Base-by-base conservation (phyloP, 129 eudicot species). In the Kitagawia praeruptora region DNA sequence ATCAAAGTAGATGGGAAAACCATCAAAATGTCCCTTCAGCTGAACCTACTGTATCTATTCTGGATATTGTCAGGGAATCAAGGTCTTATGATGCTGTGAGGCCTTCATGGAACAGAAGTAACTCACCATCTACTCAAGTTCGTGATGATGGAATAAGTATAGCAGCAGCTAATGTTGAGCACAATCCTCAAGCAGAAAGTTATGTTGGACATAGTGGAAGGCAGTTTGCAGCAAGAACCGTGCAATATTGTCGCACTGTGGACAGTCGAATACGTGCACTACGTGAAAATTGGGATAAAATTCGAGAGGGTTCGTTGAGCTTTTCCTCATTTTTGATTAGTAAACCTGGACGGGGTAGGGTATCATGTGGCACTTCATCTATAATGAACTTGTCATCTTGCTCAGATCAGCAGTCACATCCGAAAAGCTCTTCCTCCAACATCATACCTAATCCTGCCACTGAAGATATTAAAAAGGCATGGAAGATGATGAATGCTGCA, bases 271-370 rank as follows among this genome's bases (percentile, higher is more conserved):
- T 91, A 75, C 88, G 73, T 73, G 88, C 75, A 7, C 80, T 91
- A 47, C 98, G 98, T 85, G 90, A 88, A 75, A 89, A 91, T 77
- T 93, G 97, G 98, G 81, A 89, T 81, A 80, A 82, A 38, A 40
- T 87, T 25, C 86, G 87, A 83, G 83, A 80, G 51, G 95, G 98
- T 81, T 82, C 85, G 21, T 73, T 89, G 86, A 48, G 66, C 66
- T 91, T 93, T 70, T 54, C 90, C 64, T 84, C 89, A 27, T 63
- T 58, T 25, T 63, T 23, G 15, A 41, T 40, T 41, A 70, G 27
- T 28, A 27, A 41, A 45, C 39, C 1, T 28, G 73, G 41, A 1
- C 5, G 0, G 51, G 44, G 58, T 8, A 64, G 41, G 5, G 69
- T 16, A 25, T 15, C 51, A 53, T 47, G 47, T 74, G 76, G 56